These are phyloP conservation scores for Erodium maritimum DNA, from an alignment of 345 rosid genomes.

Conservation along the genomic window DNA sequence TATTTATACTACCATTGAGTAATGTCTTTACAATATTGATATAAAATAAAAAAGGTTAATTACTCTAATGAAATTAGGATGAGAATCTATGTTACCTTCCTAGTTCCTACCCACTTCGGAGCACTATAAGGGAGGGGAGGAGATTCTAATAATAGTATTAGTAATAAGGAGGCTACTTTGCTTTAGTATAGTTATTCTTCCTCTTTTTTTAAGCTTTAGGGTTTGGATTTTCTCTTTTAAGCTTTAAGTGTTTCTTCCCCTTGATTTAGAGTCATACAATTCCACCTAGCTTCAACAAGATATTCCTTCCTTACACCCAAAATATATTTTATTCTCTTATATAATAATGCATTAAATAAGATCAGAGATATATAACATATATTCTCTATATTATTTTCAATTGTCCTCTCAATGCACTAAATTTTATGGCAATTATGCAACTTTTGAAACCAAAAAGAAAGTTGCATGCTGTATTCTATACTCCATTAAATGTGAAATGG, in stretches of 20 bases:
- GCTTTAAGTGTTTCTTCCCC: conserved; percentile 41
- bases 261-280: conserved; percentile 72
- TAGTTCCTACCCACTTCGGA: conserved; percentile 47
- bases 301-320: conserved; percentile 56
- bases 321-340: conserved; percentile 32
- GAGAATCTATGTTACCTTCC: conserved; percentile 68
- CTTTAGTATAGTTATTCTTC: not conserved
- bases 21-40: no score
- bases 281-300: conserved; percentile 55
- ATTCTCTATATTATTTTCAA: conserved; percentile 15
- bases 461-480: conserved; percentile 22
- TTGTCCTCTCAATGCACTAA: conserved; percentile 24
- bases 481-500: not conserved
- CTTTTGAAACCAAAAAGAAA: conserved; percentile 54
- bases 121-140: conserved; percentile 51
- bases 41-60: no score
- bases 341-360: conserved; percentile 3
- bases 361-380: conserved; percentile 28
- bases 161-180: not conserved
- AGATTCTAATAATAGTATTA: no score
- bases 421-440: conserved; percentile 38
- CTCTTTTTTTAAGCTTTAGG: conserved; percentile 7
- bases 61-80: no score
- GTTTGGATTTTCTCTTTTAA: conserved; percentile 27
- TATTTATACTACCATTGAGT: no score